A percentile compares a stretch with the other conserved stretches of the same genome.
phyloP scores from a whole-genome alignment of 2,329 filamentous ascomycete genomes.

The Verticillium dahliae region DNA sequence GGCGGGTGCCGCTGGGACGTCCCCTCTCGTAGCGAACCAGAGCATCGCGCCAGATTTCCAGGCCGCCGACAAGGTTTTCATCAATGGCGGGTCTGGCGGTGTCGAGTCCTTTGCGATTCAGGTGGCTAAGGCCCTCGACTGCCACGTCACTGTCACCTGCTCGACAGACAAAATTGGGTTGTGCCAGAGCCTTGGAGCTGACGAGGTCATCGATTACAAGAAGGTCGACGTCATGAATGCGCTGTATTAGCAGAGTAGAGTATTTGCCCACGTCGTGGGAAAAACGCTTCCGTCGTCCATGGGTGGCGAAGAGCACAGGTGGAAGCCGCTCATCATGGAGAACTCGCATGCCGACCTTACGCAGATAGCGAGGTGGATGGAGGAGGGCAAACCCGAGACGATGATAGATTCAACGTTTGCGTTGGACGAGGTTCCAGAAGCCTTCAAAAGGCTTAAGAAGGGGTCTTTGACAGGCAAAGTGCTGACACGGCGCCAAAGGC shows the following conservation, averaged over 20 bases:
- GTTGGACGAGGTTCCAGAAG: constrained; percentile 48
- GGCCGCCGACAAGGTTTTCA: constrained; percentile 49
- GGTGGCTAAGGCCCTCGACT: constrained; percentile 55
- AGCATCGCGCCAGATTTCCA: constrained; percentile 38
- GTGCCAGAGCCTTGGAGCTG: constrained; percentile 53
- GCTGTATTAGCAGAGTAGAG: constrained; percentile 36
- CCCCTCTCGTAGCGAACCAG: constrained; percentile 42
- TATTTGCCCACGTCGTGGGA: constrained; percentile 49
- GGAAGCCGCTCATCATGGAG: constrained; percentile 36
- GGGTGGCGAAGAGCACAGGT: neutral
- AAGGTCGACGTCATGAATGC: constrained; percentile 36
- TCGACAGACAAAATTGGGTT: constrained; percentile 54
- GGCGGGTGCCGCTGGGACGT: constrained; percentile 35
- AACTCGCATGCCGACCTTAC: constrained; percentile 40
- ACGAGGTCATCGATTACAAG: constrained; percentile 59
- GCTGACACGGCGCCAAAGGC: no score
- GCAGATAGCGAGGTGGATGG: constrained; percentile 47
- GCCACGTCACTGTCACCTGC: constrained; percentile 53
- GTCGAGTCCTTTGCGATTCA: constrained; percentile 57
- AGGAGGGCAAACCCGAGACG: constrained; percentile 48
- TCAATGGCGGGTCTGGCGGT: constrained; percentile 61
- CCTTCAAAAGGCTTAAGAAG: constrained; percentile 52
- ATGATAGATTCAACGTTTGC: constrained; percentile 48
- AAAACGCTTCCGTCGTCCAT: constrained; percentile 22
- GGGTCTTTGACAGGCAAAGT: constrained; percentile 18